Percentiles rank a stretch among this genome's conserved stretches.
These are phyloP conservation scores for Epichloe hybrida DNA, from an alignment of 2,329 filamentous ascomycete species.

Conservation along the genomic window DNA sequence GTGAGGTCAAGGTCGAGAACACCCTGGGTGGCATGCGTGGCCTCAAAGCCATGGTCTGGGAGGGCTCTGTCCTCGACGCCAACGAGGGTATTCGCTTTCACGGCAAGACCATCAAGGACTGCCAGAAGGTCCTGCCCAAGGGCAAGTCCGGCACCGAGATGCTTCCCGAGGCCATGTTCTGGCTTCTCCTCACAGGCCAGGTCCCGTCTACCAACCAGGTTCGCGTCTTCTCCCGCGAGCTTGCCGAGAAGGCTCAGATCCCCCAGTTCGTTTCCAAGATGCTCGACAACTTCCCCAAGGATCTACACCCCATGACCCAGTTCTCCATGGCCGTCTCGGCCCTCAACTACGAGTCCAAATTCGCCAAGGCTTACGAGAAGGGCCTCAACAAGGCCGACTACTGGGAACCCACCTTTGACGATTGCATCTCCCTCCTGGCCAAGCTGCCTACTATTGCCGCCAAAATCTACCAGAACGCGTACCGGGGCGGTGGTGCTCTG, in stretches of 20 bases:
- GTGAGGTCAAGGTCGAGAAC: conserved; percentile 88
- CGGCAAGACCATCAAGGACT: conserved; percentile 95
- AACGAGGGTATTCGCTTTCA: conserved; percentile 98
- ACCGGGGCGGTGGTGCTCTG: conserved; percentile 60
- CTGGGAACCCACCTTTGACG: conserved; percentile 97
- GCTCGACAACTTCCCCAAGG: conserved; percentile 77
- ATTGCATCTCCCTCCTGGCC: conserved; percentile 82
- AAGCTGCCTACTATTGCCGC: conserved; percentile 95
- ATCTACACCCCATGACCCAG: conserved; percentile 97
- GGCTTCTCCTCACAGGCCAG: conserved; percentile 87
- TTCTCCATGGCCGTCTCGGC: conserved; percentile 90
- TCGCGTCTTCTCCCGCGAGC: conserved; percentile 67
- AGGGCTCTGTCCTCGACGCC: conserved; percentile 90
- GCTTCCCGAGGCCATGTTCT: conserved; percentile 99
- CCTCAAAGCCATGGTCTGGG: conserved; percentile 97
- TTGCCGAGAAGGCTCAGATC: conserved; percentile 74
- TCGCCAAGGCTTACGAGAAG: conserved; percentile 83
- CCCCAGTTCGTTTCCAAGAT: conserved; percentile 75
- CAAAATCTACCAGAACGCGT: conserved; percentile 91
- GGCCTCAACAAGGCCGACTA: conserved; percentile 92
- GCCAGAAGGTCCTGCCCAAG: conserved; percentile 86
- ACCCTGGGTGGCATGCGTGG: conserved; percentile 94
- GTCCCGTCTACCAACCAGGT: conserved; percentile 75
- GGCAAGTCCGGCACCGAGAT: conserved; percentile 87
- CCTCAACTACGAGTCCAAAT: conserved; percentile 88